These are phyloP conservation scores for Aspergillus alliaceus DNA, from an alignment of 2,329 filamentous ascomycete species.

Conservation along the genomic window DNA sequence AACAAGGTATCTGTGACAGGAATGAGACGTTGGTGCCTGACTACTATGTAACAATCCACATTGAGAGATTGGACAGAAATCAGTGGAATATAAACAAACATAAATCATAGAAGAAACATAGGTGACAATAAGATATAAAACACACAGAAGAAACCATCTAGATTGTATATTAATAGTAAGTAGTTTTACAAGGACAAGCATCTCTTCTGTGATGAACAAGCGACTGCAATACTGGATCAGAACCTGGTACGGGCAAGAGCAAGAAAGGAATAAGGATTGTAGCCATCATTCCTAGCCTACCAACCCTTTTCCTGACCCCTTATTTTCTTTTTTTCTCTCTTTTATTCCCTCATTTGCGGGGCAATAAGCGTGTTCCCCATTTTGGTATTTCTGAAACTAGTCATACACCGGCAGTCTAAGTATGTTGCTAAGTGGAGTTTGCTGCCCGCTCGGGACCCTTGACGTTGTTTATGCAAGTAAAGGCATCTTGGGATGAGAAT, in stretches of 20 bases:
- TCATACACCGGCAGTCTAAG: background rate
- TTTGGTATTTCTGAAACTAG: conserved; percentile 3
- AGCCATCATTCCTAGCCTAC: background rate
- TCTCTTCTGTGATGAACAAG: too few species aligned
- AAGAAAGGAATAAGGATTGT: background rate
- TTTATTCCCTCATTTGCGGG: background rate
- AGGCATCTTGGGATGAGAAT: background rate
- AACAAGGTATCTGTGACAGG: conserved; percentile 2
- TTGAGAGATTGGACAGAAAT: background rate
- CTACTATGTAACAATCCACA: background rate
- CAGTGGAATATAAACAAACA: too few species aligned
- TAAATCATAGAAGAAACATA: too few species aligned
- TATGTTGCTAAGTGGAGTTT: conserved; percentile 1
- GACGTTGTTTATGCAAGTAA: background rate
- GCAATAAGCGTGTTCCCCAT: background rate
- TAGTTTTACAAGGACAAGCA: background rate
- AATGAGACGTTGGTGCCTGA: background rate
- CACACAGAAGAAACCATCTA: background rate
- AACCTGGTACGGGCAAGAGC: background rate
- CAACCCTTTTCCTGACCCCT: background rate
- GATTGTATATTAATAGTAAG: background rate
- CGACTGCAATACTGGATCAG: too few species aligned
- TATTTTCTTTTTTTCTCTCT: background rate
- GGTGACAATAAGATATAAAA: too few species aligned
- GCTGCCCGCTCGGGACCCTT: background rate